Percentiles rank a stretch among this genome's conserved stretches.
Evolutionary conservation across 768 basidiomycete species (phyloP).

Genomic region (Gloeopeniophorella convolvens): DNA sequence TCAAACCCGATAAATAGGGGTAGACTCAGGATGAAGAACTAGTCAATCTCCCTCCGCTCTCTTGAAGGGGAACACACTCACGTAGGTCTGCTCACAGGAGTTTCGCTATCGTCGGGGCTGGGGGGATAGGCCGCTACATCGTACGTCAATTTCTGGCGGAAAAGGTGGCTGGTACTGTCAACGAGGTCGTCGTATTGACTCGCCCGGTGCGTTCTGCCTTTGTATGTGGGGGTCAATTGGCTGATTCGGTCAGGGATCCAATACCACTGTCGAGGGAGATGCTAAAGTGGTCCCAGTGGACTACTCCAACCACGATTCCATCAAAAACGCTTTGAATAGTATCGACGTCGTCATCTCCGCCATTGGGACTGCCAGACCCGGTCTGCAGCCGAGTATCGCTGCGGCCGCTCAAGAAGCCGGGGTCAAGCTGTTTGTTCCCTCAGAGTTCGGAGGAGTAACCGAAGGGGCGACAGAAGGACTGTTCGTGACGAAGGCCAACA

Average conservation of each 20-base stretch:
- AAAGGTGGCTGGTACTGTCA: too few species aligned
- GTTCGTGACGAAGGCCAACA: not conserved
- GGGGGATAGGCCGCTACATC: too few species aligned
- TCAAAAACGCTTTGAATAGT: slow-evolving; percentile 5
- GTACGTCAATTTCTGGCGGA: too few species aligned
- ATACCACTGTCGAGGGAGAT: not conserved
- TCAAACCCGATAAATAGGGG: too few species aligned
- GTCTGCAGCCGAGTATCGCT: slow-evolving; percentile 18
- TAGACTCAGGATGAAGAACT: too few species aligned
- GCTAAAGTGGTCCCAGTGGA: slow-evolving; percentile 14
- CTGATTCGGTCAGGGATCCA: slow-evolving; percentile 9
- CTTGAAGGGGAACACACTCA: too few species aligned
- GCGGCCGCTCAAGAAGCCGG: slow-evolving; percentile 23
- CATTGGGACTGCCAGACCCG: slow-evolving; percentile 1
- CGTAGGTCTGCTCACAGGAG: too few species aligned
- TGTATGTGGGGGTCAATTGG: too few species aligned
- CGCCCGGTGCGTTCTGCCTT: too few species aligned
- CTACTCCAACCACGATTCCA: slow-evolving; percentile 9
- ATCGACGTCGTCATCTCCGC: slow-evolving; percentile 18
- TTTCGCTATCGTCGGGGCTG: too few species aligned
- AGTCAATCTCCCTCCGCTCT: too few species aligned
- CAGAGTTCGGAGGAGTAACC: slow-evolving; percentile 26
- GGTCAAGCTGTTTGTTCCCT: slow-evolving; percentile 29
- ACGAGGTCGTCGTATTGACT: too few species aligned
- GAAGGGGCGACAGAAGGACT: slow-evolving; percentile 10